These are phyloP conservation scores for Cucurbitaria berberidis DNA, from an alignment of 2,329 filamentous ascomycete species.

Conservation along the genomic window DNA sequence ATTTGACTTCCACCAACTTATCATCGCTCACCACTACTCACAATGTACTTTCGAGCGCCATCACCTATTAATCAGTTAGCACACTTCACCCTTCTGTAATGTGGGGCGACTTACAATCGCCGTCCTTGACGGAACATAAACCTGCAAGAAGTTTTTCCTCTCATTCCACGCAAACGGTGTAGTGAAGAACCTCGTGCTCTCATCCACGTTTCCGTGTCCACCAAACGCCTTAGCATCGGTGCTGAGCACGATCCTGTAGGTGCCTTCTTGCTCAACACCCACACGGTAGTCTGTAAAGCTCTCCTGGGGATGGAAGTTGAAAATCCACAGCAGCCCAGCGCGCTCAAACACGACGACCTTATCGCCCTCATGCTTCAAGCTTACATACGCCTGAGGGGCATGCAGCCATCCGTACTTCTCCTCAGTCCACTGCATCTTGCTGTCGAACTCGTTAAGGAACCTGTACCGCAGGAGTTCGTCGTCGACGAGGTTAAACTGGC, in stretches of 20 bases:
- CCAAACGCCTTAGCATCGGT: constrained; percentile 79
- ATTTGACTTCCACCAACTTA: not conserved
- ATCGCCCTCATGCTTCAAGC: constrained; percentile 89
- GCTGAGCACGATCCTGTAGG: constrained; percentile 85
- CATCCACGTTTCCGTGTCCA: constrained; percentile 77
- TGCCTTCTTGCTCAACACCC: constrained; percentile 82
- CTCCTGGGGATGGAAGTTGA: constrained; percentile 88
- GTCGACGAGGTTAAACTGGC: constrained; percentile 91
- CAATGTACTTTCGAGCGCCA: constrained; percentile 39
- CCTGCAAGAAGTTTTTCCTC: constrained; percentile 86
- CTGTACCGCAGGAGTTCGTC: constrained; percentile 85
- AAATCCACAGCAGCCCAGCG: constrained; percentile 86
- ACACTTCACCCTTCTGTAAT: not conserved
- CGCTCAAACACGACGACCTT: constrained; percentile 97
- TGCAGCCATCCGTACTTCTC: constrained; percentile 91
- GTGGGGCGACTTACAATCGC: constrained; percentile 72
- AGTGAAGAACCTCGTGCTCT: constrained; percentile 88
- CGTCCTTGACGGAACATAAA: constrained; percentile 85
- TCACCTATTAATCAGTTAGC: constrained; percentile 15
- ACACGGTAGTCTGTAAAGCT: constrained; percentile 94
- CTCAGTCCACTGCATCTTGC: constrained; percentile 86
- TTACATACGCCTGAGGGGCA: constrained; percentile 85
- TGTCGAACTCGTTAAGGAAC: constrained; percentile 93
- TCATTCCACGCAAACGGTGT: constrained; percentile 90
- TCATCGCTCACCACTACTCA: constrained; percentile 9